Percentiles rank a stretch among this genome's conserved stretches.
phyloP scores from a whole-genome alignment of 148 eudicot genomes.

The Heliosperma pusillum region DNA sequence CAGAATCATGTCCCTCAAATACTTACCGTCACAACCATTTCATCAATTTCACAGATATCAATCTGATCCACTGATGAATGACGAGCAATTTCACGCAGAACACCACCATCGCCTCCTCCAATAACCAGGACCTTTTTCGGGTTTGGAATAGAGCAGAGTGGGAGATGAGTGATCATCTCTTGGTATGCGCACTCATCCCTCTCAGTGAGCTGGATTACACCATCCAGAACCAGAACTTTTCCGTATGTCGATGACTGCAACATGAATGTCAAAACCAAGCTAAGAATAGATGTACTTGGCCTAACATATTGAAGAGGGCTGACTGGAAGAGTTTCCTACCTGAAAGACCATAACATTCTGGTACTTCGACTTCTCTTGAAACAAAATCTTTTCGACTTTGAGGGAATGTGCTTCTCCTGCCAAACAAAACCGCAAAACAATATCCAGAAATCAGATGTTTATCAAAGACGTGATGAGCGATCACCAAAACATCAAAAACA shows the following conservation, averaged over 20 bases:
- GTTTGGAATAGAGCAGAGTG: slow-evolving; percentile 88
- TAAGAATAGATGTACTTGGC: not conserved
- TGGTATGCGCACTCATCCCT: slow-evolving; percentile 98
- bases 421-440: not conserved
- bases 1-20: not conserved
- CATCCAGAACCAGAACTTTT: slow-evolving; percentile 91
- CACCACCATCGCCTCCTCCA: slow-evolving; percentile 99
- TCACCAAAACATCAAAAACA: too few species aligned
- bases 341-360: slow-evolving; percentile 89
- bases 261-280: slow-evolving; percentile 16
- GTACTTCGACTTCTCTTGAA: slow-evolving; percentile 80
- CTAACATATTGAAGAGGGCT: not conserved
- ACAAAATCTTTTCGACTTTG: slow-evolving; percentile 80
- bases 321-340: slow-evolving; percentile 49
- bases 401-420: slow-evolving; percentile 96
- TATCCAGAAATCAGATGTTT: too few species aligned
- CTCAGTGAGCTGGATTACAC: slow-evolving; percentile 94
- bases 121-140: slow-evolving; percentile 97
- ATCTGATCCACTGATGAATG: slow-evolving; percentile 80
- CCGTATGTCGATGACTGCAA: slow-evolving; percentile 91
- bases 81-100: slow-evolving; percentile 90
- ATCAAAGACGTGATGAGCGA: not conserved
- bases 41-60: slow-evolving; percentile 96
- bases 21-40: slow-evolving; percentile 94
- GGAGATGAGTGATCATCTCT: slow-evolving; percentile 93